Evolutionary conservation across 352 stramenopile species (phyloP), one percentile per base, ranked within the genome.

Genomic region (Aphanomyces cochlioides): DNA sequence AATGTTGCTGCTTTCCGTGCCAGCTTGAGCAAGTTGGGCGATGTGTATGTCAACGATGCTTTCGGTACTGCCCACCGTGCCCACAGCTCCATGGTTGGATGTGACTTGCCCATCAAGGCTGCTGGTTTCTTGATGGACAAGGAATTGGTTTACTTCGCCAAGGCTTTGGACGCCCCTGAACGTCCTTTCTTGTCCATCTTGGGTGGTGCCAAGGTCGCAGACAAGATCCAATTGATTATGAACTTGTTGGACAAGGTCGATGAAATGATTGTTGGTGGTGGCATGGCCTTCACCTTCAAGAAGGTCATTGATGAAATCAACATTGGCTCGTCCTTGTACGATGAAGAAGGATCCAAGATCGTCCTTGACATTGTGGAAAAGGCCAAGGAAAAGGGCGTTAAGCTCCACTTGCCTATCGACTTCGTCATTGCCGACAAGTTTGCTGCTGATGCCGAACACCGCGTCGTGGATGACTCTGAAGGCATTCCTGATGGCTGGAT

Each of bases 251-350:
- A 99, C 76, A 99, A 99, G 79, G 88, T 96, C 57, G 97, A 99
- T 78, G 95, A 96, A 70, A 98, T 99, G 82, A 87, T 99, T 54
- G 90, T 99, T 50, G 98, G 97, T 60, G 98, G 97, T 58, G 98
- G 97, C 76, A 99, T 99, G 97, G 97, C 98, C 68, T 99, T 99
- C 81, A 99, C 98, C n/a, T 99, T 99, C 84, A 98, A 99, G 81
- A 99, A 99, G 84, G 96, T 98, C 63, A 78, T 98, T 66, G 97
- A 97, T 73, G 95, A 98, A 73, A 96, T 95, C 79, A 82, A 97
- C 75, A 97, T 99, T 74, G 97, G 96, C 59, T 86, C 82, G 41
- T 98, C 90, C 61, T 81, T 99, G 38, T 94, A 98, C 74, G 90
- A 97, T 65, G 87, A 88, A 1, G 88, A 94, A 50, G 83, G 84